phyloP scores from a whole-genome alignment of 83 land plant genomes.

The Larix sibirica region DNA sequence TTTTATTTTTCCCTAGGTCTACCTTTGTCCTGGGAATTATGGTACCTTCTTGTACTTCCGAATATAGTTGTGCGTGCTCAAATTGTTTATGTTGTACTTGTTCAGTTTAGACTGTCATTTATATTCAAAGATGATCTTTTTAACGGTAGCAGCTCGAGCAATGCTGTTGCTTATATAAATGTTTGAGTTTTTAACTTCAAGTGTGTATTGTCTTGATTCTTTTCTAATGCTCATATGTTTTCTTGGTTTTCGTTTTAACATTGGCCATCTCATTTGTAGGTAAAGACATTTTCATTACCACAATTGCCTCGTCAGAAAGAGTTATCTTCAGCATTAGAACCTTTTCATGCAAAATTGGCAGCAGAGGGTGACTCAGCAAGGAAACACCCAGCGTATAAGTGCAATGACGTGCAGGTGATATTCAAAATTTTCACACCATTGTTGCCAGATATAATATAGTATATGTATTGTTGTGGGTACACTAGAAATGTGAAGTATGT shows the following conservation, averaged over 20 bases:
- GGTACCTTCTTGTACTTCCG: background rate
- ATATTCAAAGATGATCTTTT: background rate
- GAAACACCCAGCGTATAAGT: slow-evolving; percentile 87
- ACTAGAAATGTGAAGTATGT: too few species aligned
- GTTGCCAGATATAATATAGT: background rate
- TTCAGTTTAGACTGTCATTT: background rate
- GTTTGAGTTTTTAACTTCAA: background rate
- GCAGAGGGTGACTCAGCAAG: slow-evolving; percentile 54
- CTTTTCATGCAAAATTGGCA: slow-evolving; percentile 71
- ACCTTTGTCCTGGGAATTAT: background rate
- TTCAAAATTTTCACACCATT: background rate
- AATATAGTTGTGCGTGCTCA: background rate
- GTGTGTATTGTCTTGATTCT: background rate
- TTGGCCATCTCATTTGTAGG: slow-evolving; percentile 42
- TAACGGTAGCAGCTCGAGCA: background rate
- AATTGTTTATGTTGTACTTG: background rate
- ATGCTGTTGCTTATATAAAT: background rate
- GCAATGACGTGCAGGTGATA: slow-evolving; percentile 84
- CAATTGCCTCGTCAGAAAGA: slow-evolving; percentile 76
- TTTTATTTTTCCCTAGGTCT: background rate
- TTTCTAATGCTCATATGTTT: background rate
- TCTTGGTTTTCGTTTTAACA: background rate
- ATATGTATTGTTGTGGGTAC: background rate
- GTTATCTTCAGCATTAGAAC: slow-evolving; percentile 65
- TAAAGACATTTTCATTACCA: slow-evolving; percentile 68